phyloP scores from a whole-genome alignment of 805 yeast species.

The Millerago galiae region DNA sequence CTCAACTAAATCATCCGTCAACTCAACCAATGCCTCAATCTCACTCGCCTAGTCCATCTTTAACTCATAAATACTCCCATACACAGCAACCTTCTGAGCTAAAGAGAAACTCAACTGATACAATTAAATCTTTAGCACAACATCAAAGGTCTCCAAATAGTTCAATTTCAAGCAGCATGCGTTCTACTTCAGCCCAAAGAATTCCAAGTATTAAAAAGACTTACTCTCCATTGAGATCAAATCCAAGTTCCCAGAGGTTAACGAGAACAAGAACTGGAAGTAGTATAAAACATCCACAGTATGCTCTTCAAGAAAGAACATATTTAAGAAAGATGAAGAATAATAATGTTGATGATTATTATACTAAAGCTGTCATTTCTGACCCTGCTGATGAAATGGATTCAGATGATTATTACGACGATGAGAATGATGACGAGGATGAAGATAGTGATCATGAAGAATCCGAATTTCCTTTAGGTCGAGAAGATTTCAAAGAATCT shows the following conservation, averaged over 20 bases:
- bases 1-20: too few species aligned
- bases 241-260: constrained; percentile 16
- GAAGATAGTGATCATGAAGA: constrained; percentile 25
- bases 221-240: constrained; percentile 22
- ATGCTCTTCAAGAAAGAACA: constrained; percentile 53
- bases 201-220: constrained; percentile 15
- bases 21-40: constrained; percentile 1
- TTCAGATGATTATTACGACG: constrained; percentile 25
- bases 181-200: constrained; percentile 18
- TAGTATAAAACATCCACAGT: constrained; percentile 21
- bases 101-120: constrained; percentile 9
- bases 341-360: constrained; percentile 61
- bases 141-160: constrained; percentile 19
- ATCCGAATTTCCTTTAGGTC: constrained; percentile 6
- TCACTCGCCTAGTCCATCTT: constrained; percentile 5
- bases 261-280: constrained; percentile 13
- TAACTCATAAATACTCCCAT: constrained; percentile 2
- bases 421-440: constrained; percentile 7
- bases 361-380: constrained; percentile 55
- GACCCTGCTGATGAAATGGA: constrained; percentile 29
- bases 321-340: constrained; percentile 58
- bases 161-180: constrained; percentile 10
- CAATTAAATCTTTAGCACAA: constrained; percentile 1
- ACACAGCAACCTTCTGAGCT: constrained; percentile 5
- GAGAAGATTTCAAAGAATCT: constrained; percentile 29